A percentile compares a stretch with the other conserved stretches of the same genome.
These are phyloP conservation scores for Mucor indicus DNA, from an alignment of 371 early-diverging fungal species.

Conservation along the genomic window DNA sequence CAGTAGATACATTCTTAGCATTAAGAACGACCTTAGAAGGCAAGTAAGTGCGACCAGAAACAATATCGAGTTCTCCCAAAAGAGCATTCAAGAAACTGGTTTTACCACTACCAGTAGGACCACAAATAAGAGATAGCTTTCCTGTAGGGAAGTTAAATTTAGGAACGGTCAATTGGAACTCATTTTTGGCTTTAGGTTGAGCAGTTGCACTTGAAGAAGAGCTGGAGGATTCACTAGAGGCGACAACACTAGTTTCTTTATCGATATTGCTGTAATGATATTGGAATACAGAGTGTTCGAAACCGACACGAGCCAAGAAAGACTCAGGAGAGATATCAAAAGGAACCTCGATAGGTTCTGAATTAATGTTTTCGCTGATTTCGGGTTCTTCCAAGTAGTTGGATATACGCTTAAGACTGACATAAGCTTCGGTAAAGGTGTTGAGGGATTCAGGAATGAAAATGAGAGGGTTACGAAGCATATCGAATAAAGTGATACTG, in stretches of 20 bases:
- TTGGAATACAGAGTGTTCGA: constrained; percentile 44
- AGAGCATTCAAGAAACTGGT: constrained; percentile 64
- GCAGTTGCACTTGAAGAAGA: neutral
- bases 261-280: constrained; percentile 31
- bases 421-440: constrained; percentile 39
- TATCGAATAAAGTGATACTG: constrained; percentile 57
- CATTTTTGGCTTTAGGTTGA: neutral
- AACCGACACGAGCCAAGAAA: constrained; percentile 39
- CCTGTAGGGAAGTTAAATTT: constrained; percentile 58
- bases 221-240: neutral
- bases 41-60: constrained; percentile 41
- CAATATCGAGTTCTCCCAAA: constrained; percentile 67
- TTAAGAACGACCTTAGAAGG: constrained; percentile 15
- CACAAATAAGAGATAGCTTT: constrained; percentile 60
- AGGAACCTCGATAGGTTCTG: constrained; percentile 11
- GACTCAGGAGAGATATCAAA: constrained; percentile 13
- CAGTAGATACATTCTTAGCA: constrained; percentile 5
- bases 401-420: constrained; percentile 52
- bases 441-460: constrained; percentile 42
- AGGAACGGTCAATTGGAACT: constrained; percentile 22
- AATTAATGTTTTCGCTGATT: constrained; percentile 27
- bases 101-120: constrained; percentile 76
- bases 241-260: neutral
- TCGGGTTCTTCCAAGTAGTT: constrained; percentile 54
- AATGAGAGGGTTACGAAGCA: constrained; percentile 50